A percentile compares a stretch with the other conserved stretches of the same genome.
Conservation (phyloP, 768 basidiomycete species). For the Auricularia auricula-judae region DNA sequence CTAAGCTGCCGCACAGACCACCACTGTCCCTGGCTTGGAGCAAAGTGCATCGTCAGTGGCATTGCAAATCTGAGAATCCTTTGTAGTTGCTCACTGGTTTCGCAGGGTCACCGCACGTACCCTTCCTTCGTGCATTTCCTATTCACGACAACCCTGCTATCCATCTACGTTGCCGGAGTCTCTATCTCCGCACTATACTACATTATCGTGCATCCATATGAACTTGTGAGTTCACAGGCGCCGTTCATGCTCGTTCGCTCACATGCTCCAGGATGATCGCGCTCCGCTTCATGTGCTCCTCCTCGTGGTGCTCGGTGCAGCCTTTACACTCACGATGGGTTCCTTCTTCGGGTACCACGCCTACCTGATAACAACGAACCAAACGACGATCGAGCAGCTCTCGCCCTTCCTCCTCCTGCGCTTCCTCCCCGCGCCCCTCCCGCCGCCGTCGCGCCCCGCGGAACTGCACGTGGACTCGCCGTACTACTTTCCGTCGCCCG, state of each 20-base stretch:
- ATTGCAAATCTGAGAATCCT: not conserved
- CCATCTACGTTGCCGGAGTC: slow-evolving; percentile 47
- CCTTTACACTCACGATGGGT: slow-evolving; percentile 57
- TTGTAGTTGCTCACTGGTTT: not conserved
- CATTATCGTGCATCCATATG: slow-evolving; percentile 52
- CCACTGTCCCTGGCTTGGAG: slow-evolving; percentile 77
- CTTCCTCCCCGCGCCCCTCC: slow-evolving; percentile 49
- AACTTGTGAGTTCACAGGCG: slow-evolving; percentile 37
- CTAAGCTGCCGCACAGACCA: slow-evolving; percentile 41
- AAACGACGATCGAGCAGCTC: slow-evolving; percentile 73
- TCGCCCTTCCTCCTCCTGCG: slow-evolving; percentile 67
- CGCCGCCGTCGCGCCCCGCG: slow-evolving; percentile 16
- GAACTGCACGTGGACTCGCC: slow-evolving; percentile 25
- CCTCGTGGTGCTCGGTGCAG: slow-evolving; percentile 45
- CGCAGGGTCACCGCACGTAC: slow-evolving; percentile 72
- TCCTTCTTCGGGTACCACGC: slow-evolving; percentile 68
- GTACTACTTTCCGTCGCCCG: slow-evolving; percentile 9
- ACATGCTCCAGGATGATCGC: slow-evolving; percentile 37
- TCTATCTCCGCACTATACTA: slow-evolving; percentile 45
- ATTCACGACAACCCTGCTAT: slow-evolving; percentile 46
- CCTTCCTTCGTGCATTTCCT: slow-evolving; percentile 77
- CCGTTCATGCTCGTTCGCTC: not conserved
- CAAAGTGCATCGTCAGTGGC: slow-evolving; percentile 52
- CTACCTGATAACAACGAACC: slow-evolving; percentile 69
- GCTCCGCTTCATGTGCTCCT: slow-evolving; percentile 65